Evolutionary conservation across 2,329 filamentous ascomycete species (phyloP), one percentile per base, ranked within the genome.

Genomic region (Paraphoma sp.): DNA sequence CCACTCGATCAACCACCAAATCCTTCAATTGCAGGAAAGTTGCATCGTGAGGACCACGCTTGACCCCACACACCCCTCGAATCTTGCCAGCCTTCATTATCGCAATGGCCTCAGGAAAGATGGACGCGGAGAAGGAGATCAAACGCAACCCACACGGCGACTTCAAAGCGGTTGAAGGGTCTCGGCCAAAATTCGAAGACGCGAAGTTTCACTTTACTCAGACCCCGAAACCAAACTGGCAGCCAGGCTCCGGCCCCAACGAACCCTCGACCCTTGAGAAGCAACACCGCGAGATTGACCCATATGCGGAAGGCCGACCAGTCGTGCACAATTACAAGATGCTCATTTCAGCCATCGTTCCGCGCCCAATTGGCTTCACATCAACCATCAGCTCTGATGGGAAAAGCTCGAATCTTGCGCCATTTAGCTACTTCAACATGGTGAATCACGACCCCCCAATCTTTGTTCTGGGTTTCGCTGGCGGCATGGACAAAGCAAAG

Each of bases 391-490:
- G 80, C 2, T 79, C 79, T 40, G 89, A 93, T 68, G 91, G 90
- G 18, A 56, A 62, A 49, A 81, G 79, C 29, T 86, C 86, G 14
- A 98, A 97, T 78, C 83, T 97, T 2, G 92, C 93, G 0, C 93
- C 93, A 0, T 97, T 95, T 76, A 90, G 86, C 71, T 97, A 95
- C 80, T 92, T 93, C 75, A 89, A 92, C 74, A 78, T 97, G 60
- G 83, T 97, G 64, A 87, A 87, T 75, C 90, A 95, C 74, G 93
- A 97, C 73, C 94, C 93, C 4, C 93, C 93, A 0, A 81, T 96
- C 43, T 96, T 97, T 76, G 84, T 86, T 8, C 79, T 89, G 6
- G 86, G 87, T 0, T 86, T 87, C 56, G 79, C 82, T 0, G 85
- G 84, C 1, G 83, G 83, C 1, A 78, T 83, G 52, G 80, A 83